Evolutionary conservation across 305 asterid species (phyloP), one percentile per base, ranked within the genome.

Genomic region (Stenogyne calaminthoides): DNA sequence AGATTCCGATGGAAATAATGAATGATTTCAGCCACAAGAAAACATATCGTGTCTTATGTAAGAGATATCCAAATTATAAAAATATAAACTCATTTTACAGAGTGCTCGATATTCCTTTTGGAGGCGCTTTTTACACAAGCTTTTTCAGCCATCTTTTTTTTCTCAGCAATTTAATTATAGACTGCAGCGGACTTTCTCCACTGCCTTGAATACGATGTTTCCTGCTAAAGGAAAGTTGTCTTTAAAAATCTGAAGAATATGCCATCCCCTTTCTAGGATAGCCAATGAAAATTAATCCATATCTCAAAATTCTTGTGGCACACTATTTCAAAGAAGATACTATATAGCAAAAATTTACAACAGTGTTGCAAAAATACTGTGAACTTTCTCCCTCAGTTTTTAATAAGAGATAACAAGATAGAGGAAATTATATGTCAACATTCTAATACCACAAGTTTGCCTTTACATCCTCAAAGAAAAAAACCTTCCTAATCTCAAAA

Each of bases 91-190:
- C 83, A 95, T 98, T 82, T 92, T 92, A 80, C 96, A 91, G 51
- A 95, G 94, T 66, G 98, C 86, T 88, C 97, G 84, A 80, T 89
- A 92, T 83, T 95, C 99, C 84, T 92, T 95, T 81, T 90, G 99
- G 47, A 95, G 96, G 77, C 99, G 98, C 84, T 87, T n/a, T n/a
- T 89, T 44, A 89, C 90, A 58, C 97, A 92, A 15, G 90, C 92
- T 59, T 80, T 92, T 79, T 85, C 92, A 60, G 96, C 86, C 99
- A 95, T 93, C 67, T 46, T 55, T 65, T 34, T n/a, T 69, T 57
- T 36, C 63, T 32, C 44, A 60, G 61, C 44, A 73, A 51, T 10
- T 8, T 29, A 63, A 44, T 61, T 44, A 60, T 62, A 34, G 67
- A 72, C 61, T 74, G 51, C 78, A 57, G 67, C 69, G 66, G 76